phyloP scores from a whole-genome alignment of 208 protist species.

The Acanthamoeba quina region DNA sequence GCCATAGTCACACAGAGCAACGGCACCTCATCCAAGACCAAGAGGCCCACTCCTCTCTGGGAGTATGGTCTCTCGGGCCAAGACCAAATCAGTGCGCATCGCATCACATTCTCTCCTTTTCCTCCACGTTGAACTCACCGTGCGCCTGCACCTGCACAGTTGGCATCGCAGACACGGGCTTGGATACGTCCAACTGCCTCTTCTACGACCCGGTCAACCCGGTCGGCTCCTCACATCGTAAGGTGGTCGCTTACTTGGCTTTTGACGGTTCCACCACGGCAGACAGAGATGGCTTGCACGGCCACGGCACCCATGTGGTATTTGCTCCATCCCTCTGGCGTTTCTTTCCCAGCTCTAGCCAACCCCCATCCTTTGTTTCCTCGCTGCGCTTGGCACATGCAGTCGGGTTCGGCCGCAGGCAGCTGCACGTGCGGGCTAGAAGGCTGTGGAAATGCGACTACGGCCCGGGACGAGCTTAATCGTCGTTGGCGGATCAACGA shows the following conservation, averaged over 20 bases:
- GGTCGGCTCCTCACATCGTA: background rate
- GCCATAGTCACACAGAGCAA: slow-evolving; percentile 48
- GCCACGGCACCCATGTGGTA: slow-evolving; percentile 67
- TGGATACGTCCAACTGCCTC: slow-evolving; percentile 36
- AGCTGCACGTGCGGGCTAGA: background rate
- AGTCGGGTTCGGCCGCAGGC: background rate
- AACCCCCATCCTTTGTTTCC: background rate
- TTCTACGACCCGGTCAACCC: slow-evolving; percentile 70
- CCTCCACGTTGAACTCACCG: background rate
- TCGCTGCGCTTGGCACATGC: background rate
- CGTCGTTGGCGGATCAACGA: slow-evolving; percentile 1
- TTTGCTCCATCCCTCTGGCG: background rate
- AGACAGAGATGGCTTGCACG: slow-evolving; percentile 28
- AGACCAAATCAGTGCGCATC: slow-evolving; percentile 44
- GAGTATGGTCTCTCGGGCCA: slow-evolving; percentile 26
- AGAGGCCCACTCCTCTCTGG: slow-evolving; percentile 2
- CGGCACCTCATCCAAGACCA: slow-evolving; percentile 1
- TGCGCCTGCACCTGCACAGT: background rate
- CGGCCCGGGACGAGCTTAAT: background rate
- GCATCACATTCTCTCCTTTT: background rate
- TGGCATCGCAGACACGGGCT: slow-evolving; percentile 30
- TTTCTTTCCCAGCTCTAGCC: background rate
- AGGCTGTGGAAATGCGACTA: background rate
- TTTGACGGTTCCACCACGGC: background rate
- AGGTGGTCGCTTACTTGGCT: background rate